A percentile compares a stretch with the other conserved stretches of the same genome.
phyloP scores from a whole-genome alignment of 73 alveolate genomes.

The Tetrahymena thermophila region DNA sequence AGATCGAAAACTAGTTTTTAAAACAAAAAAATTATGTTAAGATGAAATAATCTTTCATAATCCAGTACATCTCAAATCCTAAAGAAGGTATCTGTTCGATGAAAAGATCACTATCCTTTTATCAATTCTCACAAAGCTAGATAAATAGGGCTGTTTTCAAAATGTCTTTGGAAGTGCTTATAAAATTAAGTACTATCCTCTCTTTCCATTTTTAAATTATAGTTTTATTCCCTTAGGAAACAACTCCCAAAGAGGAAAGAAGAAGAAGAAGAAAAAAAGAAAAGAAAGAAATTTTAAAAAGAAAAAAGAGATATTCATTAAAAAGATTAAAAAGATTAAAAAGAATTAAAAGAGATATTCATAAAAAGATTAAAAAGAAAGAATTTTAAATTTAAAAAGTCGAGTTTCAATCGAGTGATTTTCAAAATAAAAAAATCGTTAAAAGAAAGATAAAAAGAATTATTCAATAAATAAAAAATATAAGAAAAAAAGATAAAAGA shows the following conservation, averaged over 20 bases:
- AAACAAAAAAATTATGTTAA: background rate
- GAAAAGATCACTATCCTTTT: background rate
- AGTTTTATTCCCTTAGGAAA: background rate
- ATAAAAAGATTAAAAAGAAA: background rate
- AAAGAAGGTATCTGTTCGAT: background rate
- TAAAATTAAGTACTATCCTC: background rate
- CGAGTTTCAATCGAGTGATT: background rate
- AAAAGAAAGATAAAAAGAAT: background rate
- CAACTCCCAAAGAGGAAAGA: background rate
- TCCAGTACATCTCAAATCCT: background rate
- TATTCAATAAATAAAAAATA: background rate
- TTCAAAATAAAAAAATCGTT: background rate
- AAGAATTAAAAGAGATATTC: background rate
- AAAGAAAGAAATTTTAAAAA: background rate
- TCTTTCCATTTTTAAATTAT: background rate
- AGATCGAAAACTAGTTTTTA: background rate
- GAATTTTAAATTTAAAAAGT: background rate
- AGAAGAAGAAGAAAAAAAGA: background rate
- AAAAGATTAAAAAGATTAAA: background rate
- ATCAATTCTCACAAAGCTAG: background rate
- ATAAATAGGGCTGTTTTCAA: background rate
- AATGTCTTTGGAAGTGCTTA: background rate
- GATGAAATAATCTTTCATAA: background rate
- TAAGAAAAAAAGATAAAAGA: background rate
- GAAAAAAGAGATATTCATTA: background rate